These are phyloP conservation scores for Pseudophaeomoniella oleicola DNA, from an alignment of 2,329 filamentous ascomycete genomes.

Conservation along the genomic window DNA sequence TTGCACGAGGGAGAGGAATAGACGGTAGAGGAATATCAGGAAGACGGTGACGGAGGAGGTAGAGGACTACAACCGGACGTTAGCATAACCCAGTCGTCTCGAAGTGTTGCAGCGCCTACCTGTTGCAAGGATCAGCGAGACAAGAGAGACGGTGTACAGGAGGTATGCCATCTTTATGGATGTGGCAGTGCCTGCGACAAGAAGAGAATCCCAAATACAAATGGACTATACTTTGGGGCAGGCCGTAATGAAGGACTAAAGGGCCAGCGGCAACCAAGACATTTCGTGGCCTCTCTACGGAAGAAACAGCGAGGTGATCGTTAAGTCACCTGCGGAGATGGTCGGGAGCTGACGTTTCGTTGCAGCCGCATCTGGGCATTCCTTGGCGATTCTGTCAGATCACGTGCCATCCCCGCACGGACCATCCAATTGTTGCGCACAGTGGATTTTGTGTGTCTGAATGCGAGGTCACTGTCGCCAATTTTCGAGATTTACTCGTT, in stretches of 20 bases:
- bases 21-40: slow-evolving; percentile 53
- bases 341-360: background rate
- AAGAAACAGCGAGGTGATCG: no score
- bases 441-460: background rate
- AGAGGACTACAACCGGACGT: slow-evolving; percentile 46
- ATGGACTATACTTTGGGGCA: no score
- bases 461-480: background rate
- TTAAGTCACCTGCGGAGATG: no score
- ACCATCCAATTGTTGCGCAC: background rate
- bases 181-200: no score
- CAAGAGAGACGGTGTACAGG: slow-evolving; percentile 61
- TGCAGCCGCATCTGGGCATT: background rate
- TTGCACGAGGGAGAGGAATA: slow-evolving; percentile 49
- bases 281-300: no score
- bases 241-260: no score
- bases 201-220: no score
- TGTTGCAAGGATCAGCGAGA: slow-evolving; percentile 57
- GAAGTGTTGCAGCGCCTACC: slow-evolving; percentile 28
- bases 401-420: no score
- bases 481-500: slow-evolving; percentile 2
- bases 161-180: slow-evolving; percentile 55
- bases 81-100: background rate
- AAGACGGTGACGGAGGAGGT: slow-evolving; percentile 72
- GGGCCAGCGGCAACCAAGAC: no score
- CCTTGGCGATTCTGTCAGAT: no score